Base-by-base conservation (phyloP, 2,329 filamentous ascomycete species). In the Trichoderma sp. region DNA sequence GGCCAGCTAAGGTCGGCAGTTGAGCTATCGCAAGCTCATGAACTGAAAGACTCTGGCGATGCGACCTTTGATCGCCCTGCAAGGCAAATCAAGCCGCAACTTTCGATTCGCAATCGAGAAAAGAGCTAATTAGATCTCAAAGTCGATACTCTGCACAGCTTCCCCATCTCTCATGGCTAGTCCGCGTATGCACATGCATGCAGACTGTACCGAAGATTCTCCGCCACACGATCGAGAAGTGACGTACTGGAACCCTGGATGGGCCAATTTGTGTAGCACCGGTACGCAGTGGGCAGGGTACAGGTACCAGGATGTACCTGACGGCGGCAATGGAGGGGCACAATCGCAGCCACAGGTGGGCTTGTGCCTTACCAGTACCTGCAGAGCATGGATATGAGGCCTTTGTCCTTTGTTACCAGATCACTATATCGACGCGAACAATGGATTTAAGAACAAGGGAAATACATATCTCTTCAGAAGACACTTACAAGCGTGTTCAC, bases 181-280 rank as follows among this genome's bases (percentile, higher is more conserved):
- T 73, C 75, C 75, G 75, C 75, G 71, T 74, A 74, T 73, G 63
- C 65, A 62, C 60, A 65, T 74, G 62, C 68, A 72, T 73, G 72
- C 65, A 29, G 24, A 41, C 45, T 45, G 62, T 62, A 53, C 75
- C 75, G 75, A 74, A 16, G 75, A 74, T 76, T 68, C 69, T 74
- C 75, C 75, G 75, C 14, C n/a, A 16, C 38, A 56, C 38, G 12
- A 63, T 73, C 41, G 29, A 56, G 21, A 24, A 65, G 71, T 73
- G 71, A 73, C 71, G 71, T 73, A 73, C 60, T 72, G 59, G 27
- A 67, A 16, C 41, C 29, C 12, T 59, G n/a, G n/a, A 27, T 33
- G 69, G 38, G n/a, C 12, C 21, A 29, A 41, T 14, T 38, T 24
- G 11, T 56, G 35, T 38, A 38, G 35, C 33, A 35, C 33, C 33